Percentiles rank a stretch among this genome's conserved stretches.
Conservation (phyloP, 78 protist species). For the Dictyostelium intermedium region DNA sequence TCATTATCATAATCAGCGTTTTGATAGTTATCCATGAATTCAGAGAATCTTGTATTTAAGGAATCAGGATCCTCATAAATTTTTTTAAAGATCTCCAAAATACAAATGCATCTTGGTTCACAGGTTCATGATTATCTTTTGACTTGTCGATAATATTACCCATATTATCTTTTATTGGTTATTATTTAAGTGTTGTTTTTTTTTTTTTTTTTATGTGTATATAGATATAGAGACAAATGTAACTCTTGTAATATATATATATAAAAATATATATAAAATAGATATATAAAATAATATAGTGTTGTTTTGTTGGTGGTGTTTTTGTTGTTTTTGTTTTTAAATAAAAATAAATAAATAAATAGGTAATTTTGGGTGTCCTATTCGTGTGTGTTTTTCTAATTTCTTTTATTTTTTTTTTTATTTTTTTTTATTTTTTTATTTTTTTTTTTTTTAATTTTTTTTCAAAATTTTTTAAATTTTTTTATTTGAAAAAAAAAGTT, state of each 20-base stretch:
- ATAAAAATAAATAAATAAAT: too few species aligned
- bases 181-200: background rate
- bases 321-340: background rate
- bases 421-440: background rate
- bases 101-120: slow-evolving; percentile 67
- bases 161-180: background rate
- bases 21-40: background rate
- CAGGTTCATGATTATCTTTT: slow-evolving; percentile 12
- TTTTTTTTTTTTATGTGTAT: background rate
- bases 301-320: background rate
- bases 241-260: too few species aligned
- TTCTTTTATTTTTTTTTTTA: too few species aligned
- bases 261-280: too few species aligned
- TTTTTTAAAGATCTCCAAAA: slow-evolving; percentile 46
- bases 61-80: slow-evolving; percentile 39
- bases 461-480: too few species aligned
- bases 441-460: too few species aligned
- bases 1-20: background rate
- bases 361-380: too few species aligned
- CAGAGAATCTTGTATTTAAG: background rate
- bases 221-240: too few species aligned
- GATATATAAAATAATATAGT: too few species aligned
- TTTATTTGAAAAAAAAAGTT: too few species aligned
- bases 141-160: slow-evolving; percentile 14
- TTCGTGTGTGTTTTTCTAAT: too few species aligned